Evolutionary conservation across 352 stramenopile genomes (phyloP).

Genomic region (Pythium monospermum): DNA sequence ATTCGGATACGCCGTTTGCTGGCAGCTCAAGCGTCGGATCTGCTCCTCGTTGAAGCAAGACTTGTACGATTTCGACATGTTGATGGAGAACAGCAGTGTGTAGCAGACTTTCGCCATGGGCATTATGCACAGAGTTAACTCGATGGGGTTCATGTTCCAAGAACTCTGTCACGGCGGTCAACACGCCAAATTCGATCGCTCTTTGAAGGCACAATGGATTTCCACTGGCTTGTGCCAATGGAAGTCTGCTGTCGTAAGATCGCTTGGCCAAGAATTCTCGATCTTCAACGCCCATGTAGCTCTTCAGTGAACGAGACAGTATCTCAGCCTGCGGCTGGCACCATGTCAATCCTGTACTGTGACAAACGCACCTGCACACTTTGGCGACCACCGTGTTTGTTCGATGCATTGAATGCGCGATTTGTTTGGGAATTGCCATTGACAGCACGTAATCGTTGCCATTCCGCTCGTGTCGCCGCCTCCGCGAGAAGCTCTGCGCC

Average conservation of each 20-base stretch:
- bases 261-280: conserved; percentile 38
- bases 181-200: conserved; percentile 48
- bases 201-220: conserved; percentile 38
- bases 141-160: not conserved
- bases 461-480: conserved; percentile 17
- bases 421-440: conserved; percentile 41
- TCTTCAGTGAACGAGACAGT: conserved; percentile 30
- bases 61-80: conserved; percentile 39
- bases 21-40: conserved; percentile 34
- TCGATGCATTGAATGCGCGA: conserved; percentile 27
- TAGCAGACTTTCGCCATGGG: conserved; percentile 58
- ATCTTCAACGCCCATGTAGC: conserved; percentile 40
- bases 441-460: conserved; percentile 25
- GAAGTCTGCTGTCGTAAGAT: conserved; percentile 24
- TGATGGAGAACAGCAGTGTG: conserved; percentile 62
- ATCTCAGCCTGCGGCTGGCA: conserved; percentile 1
- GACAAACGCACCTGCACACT: conserved; percentile 6
- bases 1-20: conserved; percentile 17
- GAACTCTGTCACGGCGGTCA: conserved; percentile 12
- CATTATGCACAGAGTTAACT: conserved; percentile 26
- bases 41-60: conserved; percentile 44
- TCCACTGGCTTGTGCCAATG: conserved; percentile 31
- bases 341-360: not conserved
- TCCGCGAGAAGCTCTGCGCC: not conserved
- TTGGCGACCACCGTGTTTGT: conserved; percentile 12